Percentiles rank a stretch among this genome's conserved stretches.
Conservation (phyloP, 169 alveolate genomes). For the Cryptosporidium parvum region DNA sequence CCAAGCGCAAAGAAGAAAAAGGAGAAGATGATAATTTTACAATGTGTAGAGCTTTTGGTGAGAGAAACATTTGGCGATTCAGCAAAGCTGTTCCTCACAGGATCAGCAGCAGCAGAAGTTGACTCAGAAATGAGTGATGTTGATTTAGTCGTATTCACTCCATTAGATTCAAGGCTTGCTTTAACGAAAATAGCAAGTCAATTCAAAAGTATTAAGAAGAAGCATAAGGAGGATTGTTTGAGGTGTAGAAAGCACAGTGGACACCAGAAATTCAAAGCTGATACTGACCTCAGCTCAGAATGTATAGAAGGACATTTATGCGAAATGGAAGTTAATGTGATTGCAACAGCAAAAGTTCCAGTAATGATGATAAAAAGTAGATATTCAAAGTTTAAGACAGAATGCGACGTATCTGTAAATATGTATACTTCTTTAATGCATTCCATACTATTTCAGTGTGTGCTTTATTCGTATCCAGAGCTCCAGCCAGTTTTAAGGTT, state of each 20-base stretch:
- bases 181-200: constrained; percentile 80
- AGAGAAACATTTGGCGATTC: constrained; percentile 79
- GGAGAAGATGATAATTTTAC: constrained; percentile 53
- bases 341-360: constrained; percentile 91
- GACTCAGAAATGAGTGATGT: constrained; percentile 84
- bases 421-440: constrained; percentile 88
- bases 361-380: constrained; percentile 83
- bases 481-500: constrained; percentile 88
- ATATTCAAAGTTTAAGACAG: constrained; percentile 82
- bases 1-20: constrained; percentile 62
- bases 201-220: constrained; percentile 77
- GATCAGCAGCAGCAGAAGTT: constrained; percentile 86
- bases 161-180: constrained; percentile 77
- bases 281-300: constrained; percentile 32
- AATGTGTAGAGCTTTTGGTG: constrained; percentile 72
- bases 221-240: constrained; percentile 52
- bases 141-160: constrained; percentile 81
- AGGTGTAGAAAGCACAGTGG: constrained; percentile 12
- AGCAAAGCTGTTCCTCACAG: constrained; percentile 80
- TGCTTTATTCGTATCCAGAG: constrained; percentile 84
- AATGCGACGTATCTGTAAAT: constrained; percentile 90
- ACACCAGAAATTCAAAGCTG: constrained; percentile 1
- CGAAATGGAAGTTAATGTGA: constrained; percentile 82
- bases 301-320: constrained; percentile 76
- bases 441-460: constrained; percentile 85